Evolutionary conservation across 768 basidiomycete species (phyloP).

Genomic region (Russula brevipes): DNA sequence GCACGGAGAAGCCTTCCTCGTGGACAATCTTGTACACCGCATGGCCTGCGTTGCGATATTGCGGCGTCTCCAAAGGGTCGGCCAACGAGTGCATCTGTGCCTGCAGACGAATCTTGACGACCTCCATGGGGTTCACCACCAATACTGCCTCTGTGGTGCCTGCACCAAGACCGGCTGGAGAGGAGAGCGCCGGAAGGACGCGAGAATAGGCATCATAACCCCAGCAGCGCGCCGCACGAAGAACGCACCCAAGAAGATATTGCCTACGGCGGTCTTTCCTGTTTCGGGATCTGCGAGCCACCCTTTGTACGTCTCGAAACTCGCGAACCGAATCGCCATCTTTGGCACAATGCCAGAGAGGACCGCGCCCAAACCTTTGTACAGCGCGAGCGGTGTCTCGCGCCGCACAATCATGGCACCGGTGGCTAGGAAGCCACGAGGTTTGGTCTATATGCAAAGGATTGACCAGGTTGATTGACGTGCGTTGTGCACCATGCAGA

Average conservation of each 20-base stretch:
- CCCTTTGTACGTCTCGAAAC: conserved; percentile 92
- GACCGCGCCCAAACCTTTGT: conserved; percentile 97
- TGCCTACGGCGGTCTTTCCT: conserved; percentile 72
- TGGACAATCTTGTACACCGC: conserved; percentile 91
- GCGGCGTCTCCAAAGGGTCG: conserved; percentile 88
- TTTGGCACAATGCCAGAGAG: conserved; percentile 96
- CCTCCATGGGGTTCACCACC: conserved; percentile 98
- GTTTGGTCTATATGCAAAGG: conserved; percentile 59
- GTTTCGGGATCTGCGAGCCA: conserved; percentile 71
- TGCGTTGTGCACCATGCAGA: neutral
- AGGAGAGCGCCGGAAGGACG: neutral
- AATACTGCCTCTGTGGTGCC: conserved; percentile 93
- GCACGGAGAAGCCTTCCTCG: conserved; percentile 79
- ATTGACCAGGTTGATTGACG: neutral
- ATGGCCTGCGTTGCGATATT: conserved; percentile 95
- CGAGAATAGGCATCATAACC: neutral
- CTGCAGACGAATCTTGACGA: conserved; percentile 96
- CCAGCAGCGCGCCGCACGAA: neutral
- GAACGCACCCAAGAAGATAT: conserved; percentile 77
- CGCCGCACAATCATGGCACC: conserved; percentile 80
- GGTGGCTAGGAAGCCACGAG: conserved; percentile 89
- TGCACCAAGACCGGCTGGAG: conserved; percentile 83
- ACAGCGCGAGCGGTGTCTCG: conserved; percentile 92
- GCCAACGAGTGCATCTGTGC: conserved; percentile 96
- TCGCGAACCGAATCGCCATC: conserved; percentile 98